These are phyloP conservation scores for Quercus mongolica DNA, from an alignment of 306 rosid species.

Conservation along the genomic window DNA sequence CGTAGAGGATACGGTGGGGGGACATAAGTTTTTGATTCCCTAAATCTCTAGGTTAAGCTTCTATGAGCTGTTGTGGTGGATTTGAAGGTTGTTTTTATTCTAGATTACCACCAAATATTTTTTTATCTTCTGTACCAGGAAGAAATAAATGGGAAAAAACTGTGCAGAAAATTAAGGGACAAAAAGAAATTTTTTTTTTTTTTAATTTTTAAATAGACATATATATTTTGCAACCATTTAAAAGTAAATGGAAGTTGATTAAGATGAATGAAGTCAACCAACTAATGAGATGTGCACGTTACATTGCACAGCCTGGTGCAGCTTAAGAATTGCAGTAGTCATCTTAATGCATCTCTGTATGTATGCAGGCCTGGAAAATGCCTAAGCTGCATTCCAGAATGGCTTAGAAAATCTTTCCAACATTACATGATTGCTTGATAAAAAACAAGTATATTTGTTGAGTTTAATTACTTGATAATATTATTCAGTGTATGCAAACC, in stretches of 20 bases:
- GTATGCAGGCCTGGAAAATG: background rate
- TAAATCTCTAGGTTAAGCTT: constrained; percentile 8
- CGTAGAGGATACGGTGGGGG: background rate
- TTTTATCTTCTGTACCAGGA: background rate
- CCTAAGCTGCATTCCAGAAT: background rate
- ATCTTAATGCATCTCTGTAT: background rate
- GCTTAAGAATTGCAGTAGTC: background rate
- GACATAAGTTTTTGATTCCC: constrained; percentile 1
- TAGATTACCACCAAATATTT: background rate
- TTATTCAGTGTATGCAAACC: constrained; percentile 34
- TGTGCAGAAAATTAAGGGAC: background rate
- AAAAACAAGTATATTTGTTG: background rate
- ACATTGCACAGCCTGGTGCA: background rate
- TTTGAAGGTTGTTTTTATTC: background rate
- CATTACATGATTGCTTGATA: background rate
- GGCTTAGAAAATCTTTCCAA: background rate
- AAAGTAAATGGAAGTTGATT: background rate
- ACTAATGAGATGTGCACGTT: background rate
- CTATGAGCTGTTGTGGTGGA: background rate
- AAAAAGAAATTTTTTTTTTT: background rate
- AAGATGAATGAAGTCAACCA: background rate
- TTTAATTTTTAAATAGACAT: background rate
- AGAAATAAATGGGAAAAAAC: background rate
- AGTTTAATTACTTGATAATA: constrained; percentile 18
- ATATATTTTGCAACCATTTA: background rate